Percentiles rank a stretch among this genome's conserved stretches.
Evolutionary conservation across 805 yeast genomes (phyloP).

Genomic region (Yarrowia deformans): DNA sequence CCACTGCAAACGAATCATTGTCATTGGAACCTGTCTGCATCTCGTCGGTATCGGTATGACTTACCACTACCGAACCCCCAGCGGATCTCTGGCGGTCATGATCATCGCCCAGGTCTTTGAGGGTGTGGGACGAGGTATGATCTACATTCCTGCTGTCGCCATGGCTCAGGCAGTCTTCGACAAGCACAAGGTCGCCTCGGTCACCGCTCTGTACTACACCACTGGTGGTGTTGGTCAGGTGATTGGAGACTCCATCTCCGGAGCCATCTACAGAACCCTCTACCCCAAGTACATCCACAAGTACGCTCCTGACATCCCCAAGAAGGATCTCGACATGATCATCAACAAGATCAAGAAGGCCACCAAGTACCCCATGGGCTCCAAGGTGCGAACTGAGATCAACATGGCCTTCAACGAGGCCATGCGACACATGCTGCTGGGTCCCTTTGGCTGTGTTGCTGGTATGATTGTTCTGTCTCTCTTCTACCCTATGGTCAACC

Average conservation of each 20-base stretch:
- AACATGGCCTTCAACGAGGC: conserved; percentile 36
- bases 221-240: conserved; percentile 33
- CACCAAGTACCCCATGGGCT: conserved; percentile 37
- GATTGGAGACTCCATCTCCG: conserved; percentile 29
- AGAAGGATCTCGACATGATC: conserved; percentile 28
- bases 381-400: conserved; percentile 32
- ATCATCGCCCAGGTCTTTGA: conserved; percentile 37
- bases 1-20: conserved; percentile 29
- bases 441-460: conserved; percentile 31
- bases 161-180: conserved; percentile 37
- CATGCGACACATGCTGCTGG: conserved; percentile 33
- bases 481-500: conserved; percentile 35
- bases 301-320: conserved; percentile 31
- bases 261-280: conserved; percentile 32
- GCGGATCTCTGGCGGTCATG: conserved; percentile 26
- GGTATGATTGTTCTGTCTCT: conserved; percentile 28
- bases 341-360: conserved; percentile 37
- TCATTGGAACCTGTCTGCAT: conserved; percentile 33
- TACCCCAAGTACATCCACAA: conserved; percentile 35
- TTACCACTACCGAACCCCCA: conserved; percentile 32
- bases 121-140: conserved; percentile 37
- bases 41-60: conserved; percentile 31
- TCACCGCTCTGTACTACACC: conserved; percentile 35
- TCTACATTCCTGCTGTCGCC: conserved; percentile 36
- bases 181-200: conserved; percentile 33